Percentiles rank a stretch among this genome's conserved stretches.
Conservation (phyloP, 2,329 filamentous ascomycete genomes). For the Hymenoscyphus linearis region DNA sequence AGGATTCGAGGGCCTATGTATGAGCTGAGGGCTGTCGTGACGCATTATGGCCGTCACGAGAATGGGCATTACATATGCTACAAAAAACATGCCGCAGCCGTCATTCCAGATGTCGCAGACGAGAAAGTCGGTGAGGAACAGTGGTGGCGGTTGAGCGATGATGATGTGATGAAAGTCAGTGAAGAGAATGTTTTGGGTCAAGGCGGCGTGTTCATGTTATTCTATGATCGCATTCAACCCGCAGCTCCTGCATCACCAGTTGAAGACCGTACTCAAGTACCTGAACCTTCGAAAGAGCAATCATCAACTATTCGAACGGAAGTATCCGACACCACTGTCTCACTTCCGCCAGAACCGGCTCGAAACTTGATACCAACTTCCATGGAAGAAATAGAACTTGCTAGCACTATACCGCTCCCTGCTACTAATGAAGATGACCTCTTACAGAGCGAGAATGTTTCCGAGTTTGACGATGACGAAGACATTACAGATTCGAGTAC, state of each 20-base stretch:
- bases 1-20: conserved; percentile 59
- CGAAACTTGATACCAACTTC: background rate
- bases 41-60: conserved; percentile 85
- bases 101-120: conserved; percentile 16
- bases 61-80: conserved; percentile 96
- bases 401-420: conserved; percentile 19
- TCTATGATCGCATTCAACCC: conserved; percentile 74
- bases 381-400: conserved; percentile 11
- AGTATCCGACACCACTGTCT: background rate
- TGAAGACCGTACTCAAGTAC: background rate
- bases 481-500: background rate
- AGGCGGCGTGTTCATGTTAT: conserved; percentile 89
- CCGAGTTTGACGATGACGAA: conserved; percentile 24
- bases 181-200: conserved; percentile 71
- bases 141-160: conserved; percentile 93
- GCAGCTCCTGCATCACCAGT: conserved; percentile 9
- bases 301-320: background rate
- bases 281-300: background rate
- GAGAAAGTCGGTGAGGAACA: conserved; percentile 32
- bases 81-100: conserved; percentile 54
- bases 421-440: conserved; percentile 18
- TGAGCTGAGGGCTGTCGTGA: conserved; percentile 76
- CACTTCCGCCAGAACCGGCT: background rate
- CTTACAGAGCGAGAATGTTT: conserved; percentile 15
- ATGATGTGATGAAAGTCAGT: conserved; percentile 69